Evolutionary conservation across 208 protist species (phyloP), one percentile per base, ranked within the genome.

Genomic region (Naegleria lovaniensis): DNA sequence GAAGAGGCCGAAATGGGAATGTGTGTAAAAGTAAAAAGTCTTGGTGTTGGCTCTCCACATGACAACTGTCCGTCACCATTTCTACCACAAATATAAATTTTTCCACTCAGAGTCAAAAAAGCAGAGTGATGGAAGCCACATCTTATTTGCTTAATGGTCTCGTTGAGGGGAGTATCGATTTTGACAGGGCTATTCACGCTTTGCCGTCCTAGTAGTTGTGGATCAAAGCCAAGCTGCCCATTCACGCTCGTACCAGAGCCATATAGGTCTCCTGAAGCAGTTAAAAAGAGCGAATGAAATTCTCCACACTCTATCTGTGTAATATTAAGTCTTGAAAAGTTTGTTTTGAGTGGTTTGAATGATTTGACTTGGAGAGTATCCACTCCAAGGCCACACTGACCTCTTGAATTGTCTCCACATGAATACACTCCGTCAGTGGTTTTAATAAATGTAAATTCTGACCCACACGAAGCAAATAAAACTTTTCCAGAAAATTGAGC

Each of bases 191-290:
- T 13, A 33, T 79, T 36, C 6, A 79, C 25, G 36, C n/a, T 79
- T 79, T 29, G 67, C 36, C 36, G 25, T 36, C 29, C 29, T 36
- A 36, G 16, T 36, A 36, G 6, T 79, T 13, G 25, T 36, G 67
- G 67, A 43, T 85, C 40, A 85, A 85, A n/a, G 16, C 83, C 83
- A 39, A 85, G 40, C 48, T 85, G 83, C 16, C 83, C 83, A 85
- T 85, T 48, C 16, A 48, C 33, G 22, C 9, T 85, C 5, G 83
- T 48, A 85, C 83, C 83, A 85, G 22, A 22, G 11, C 39, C 83
- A 2, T 9, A 85, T 33, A 85, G 6, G 3, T 85, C 83, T 43
- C 83, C 83, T 33, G 36, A 43, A 15, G 36, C 15, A n/a, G 83
- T 48, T 39, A 85, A 43, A 48, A 85, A 85, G 4, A 85, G 25